Evolutionary conservation across 306 rosid species (phyloP).

Genomic region (Dalbergia cochinchinensis): DNA sequence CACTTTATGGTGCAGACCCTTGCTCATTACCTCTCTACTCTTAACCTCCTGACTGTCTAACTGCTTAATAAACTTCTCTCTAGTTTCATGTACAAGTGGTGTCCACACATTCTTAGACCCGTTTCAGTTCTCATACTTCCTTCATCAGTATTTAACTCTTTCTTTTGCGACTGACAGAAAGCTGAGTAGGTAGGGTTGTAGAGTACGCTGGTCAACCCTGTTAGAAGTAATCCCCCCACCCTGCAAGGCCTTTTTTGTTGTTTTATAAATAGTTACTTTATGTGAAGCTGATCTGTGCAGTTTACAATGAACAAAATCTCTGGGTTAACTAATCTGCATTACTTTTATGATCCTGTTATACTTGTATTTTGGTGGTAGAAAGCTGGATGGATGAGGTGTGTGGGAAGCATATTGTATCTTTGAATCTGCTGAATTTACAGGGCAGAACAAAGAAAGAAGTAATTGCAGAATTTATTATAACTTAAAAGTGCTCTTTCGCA

Average conservation of each 20-base stretch:
- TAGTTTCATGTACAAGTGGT: no score
- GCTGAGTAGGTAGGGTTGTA: background rate
- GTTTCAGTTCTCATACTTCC: no score
- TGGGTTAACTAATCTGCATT: slow-evolving; percentile 11
- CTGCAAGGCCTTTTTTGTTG: background rate
- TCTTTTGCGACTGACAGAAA: background rate
- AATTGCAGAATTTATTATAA: slow-evolving; percentile 13
- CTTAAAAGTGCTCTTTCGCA: slow-evolving; percentile 36
- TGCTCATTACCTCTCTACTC: no score
- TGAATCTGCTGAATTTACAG: slow-evolving; percentile 2
- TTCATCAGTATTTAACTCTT: background rate
- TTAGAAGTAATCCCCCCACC: background rate
- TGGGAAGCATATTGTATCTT: background rate
- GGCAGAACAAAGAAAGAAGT: slow-evolving; percentile 20
- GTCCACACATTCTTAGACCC: no score
- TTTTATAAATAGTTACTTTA: background rate
- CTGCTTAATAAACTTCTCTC: no score
- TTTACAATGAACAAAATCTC: slow-evolving; percentile 7
- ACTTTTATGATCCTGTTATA: slow-evolving; percentile 12
- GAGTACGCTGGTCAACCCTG: background rate
- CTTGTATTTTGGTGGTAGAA: slow-evolving; percentile 17
- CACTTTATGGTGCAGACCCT: no score
- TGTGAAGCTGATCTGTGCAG: background rate
- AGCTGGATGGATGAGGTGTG: slow-evolving; percentile 10
- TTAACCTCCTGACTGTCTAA: no score